A percentile compares a stretch with the other conserved stretches of the same genome.
These are phyloP conservation scores for Gaeumannomyces sp. DNA, from an alignment of 2,329 filamentous ascomycete genomes.

Conservation along the genomic window DNA sequence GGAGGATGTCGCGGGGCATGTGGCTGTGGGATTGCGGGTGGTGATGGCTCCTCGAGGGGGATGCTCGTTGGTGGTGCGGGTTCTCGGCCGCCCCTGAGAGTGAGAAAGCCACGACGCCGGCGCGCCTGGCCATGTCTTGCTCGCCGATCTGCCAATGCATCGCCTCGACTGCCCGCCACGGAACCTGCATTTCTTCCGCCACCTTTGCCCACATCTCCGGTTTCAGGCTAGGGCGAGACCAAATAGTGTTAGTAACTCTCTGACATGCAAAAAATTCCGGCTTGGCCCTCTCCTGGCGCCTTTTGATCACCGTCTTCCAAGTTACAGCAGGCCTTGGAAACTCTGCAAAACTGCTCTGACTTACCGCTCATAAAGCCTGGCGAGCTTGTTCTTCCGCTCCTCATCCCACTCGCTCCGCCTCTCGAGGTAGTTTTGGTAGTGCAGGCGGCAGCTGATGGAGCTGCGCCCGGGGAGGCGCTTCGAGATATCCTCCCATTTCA, in stretches of 20 bases:
- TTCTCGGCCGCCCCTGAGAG: conserved; percentile 33
- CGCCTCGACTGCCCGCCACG: conserved; percentile 90
- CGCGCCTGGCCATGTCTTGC: conserved; percentile 85
- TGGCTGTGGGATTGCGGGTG: conserved; percentile 43
- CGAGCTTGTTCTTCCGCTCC: conserved; percentile 94
- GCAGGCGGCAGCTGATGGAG: conserved; percentile 86
- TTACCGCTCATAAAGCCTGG: conserved; percentile 90
- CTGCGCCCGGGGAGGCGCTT: conserved; percentile 85
- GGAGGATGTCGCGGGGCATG: conserved; percentile 35
- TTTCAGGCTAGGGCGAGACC: conserved; percentile 65
- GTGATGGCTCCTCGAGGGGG: conserved; percentile 32
- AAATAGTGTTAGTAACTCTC: background rate
- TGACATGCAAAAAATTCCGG: no score
- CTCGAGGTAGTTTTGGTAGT: conserved; percentile 97
- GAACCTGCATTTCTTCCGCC: conserved; percentile 88
- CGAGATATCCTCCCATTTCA: conserved; percentile 99
- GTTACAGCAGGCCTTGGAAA: no score
- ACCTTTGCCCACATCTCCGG: conserved; percentile 97
- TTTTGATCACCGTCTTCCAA: background rate
- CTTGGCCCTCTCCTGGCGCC: background rate
- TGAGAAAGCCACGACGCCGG: conserved; percentile 81
- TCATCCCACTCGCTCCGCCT: conserved; percentile 92
- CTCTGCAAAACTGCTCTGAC: conserved; percentile 18
- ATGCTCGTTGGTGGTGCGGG: conserved; percentile 27
- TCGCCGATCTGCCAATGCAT: conserved; percentile 99